Conservation (phyloP, 306 rosid species). For the Citrullus amarus region DNA sequence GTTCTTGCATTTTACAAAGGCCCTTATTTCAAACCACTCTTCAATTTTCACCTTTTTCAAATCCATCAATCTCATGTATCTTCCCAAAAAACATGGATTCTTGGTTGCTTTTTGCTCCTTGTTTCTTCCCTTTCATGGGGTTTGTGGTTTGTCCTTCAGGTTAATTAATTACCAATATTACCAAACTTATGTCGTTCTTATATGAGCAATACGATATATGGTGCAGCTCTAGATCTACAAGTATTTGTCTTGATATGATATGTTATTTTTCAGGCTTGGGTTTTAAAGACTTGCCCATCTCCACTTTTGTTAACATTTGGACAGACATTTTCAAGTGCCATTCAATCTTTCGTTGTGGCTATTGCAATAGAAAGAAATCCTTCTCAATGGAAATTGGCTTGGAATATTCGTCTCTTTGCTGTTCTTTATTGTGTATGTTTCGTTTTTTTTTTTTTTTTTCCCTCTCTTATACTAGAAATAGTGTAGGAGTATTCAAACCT, state of each 20-base stretch:
- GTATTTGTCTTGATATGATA: too few relatives aligned
- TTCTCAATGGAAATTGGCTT: conserved; percentile 56
- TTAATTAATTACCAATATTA: neutral
- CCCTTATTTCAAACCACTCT: conserved; percentile 20
- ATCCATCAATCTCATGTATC: conserved; percentile 20
- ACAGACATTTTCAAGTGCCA: conserved; percentile 48
- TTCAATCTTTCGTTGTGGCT: conserved; percentile 57
- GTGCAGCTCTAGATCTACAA: too few relatives aligned
- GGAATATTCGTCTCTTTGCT: conserved; percentile 59
- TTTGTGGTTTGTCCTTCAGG: conserved; percentile 49
- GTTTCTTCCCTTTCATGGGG: conserved; percentile 30
- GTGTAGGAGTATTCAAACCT: too few relatives aligned
- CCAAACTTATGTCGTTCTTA: too few relatives aligned
- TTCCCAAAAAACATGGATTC: conserved; percentile 29
- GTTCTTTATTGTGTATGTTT: conserved; percentile 41
- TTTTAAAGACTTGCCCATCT: conserved; percentile 55
- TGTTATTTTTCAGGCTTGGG: conserved; percentile 24
- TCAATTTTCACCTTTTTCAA: conserved; percentile 8
- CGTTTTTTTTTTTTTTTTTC: too few relatives aligned
- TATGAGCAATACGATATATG: too few relatives aligned
- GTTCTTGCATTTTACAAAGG: conserved; percentile 44
- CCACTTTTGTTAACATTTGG: conserved; percentile 61
- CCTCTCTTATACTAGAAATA: too few relatives aligned
- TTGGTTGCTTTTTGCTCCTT: conserved; percentile 36
- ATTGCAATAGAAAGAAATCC: conserved; percentile 49